A percentile compares a stretch with the other conserved stretches of the same genome.
Evolutionary conservation across 2,329 filamentous ascomycete genomes (phyloP).

Genomic region (Capronia americana): DNA sequence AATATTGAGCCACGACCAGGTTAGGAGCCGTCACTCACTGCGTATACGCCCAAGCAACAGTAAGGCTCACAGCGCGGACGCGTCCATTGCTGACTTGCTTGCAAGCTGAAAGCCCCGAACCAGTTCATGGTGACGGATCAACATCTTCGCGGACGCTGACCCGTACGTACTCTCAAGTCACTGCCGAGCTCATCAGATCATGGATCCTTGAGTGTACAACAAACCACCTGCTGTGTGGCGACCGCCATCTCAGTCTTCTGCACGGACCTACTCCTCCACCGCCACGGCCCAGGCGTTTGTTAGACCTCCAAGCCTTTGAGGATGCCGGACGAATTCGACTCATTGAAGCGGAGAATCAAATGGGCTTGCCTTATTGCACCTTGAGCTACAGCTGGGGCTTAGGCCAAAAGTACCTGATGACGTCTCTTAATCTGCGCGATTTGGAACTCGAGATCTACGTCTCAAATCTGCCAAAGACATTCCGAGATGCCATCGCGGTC

Average conservation of each 20-base stretch:
- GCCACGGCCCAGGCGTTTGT: not conserved
- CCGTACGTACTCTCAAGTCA: not conserved
- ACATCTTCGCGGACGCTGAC: not conserved
- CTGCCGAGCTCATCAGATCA: constrained; percentile 7
- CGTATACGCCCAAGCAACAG: not conserved
- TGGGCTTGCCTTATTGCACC: not conserved
- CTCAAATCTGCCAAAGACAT: constrained; percentile 15
- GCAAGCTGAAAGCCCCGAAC: not conserved
- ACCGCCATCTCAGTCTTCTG: not conserved
- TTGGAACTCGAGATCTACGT: not conserved
- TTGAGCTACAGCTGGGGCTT: constrained; percentile 4
- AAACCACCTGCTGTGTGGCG: not conserved
- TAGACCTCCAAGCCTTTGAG: not conserved
- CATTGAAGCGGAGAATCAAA: not conserved
- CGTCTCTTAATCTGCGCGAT: not conserved
- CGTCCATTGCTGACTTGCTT: constrained; percentile 1
- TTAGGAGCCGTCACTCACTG: not conserved
- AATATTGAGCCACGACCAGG: not conserved
- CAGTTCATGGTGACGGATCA: not conserved
- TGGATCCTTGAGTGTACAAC: not conserved
- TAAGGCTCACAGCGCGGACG: not conserved
- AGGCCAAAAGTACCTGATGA: not conserved
- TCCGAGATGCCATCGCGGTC: not conserved
- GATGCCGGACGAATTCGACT: not conserved
- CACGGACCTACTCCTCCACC: not conserved